Base-by-base conservation (phyloP, 441 rosid genomes). In the Euphorbia schlechtendalii region DNA sequence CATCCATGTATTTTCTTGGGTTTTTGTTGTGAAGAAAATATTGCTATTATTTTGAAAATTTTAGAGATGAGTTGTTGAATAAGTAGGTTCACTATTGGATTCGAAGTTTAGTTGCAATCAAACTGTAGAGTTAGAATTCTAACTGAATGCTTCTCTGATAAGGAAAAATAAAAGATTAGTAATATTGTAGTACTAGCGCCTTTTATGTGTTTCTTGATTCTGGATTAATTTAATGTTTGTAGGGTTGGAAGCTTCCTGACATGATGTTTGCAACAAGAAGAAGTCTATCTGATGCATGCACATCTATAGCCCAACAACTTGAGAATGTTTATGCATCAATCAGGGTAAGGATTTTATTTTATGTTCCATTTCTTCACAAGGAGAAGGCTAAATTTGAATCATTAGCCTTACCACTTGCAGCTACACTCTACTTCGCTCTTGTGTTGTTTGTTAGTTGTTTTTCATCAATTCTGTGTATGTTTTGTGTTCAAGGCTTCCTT, bases 231-330 rank as follows among this genome's bases (percentile, higher is more conserved):
- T 27, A 51, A 3, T 69, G 34, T 52, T 72, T 64, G 55, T 77
- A 94, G 99, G 99, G 99, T 8, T 91, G 96, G 96, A 89, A 84
- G 64, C 88, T 94, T 83, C 96, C 96, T 63, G 94, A 91, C 82
- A 65, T 94, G 82, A 89, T 84, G 96, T 94, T 94, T 83, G 96
- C 96, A n/a, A 91, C 99, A 4, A 87, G 85, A 62, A 92, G 96
- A 63, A 76, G 94, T 76, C 80, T 94, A 65, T 81, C 93, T 65
- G 99, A 91, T 72, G 96, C 98, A 46, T 81, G 96, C 68, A 76
- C 79, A 69, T 72, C 81, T 58, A 78, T 94, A 60, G 93, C 89
- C 73, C 81, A 75, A 71, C 89, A 87, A 69, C 94, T 94, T 67
- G 96, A 91, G 56, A 84, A 69, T 61, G 94, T 91, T 65, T 87